Percentiles rank a stretch among this genome's conserved stretches.
Conservation (phyloP, 2,329 filamentous ascomycete genomes). For the Lasiodiplodia theobromae region DNA sequence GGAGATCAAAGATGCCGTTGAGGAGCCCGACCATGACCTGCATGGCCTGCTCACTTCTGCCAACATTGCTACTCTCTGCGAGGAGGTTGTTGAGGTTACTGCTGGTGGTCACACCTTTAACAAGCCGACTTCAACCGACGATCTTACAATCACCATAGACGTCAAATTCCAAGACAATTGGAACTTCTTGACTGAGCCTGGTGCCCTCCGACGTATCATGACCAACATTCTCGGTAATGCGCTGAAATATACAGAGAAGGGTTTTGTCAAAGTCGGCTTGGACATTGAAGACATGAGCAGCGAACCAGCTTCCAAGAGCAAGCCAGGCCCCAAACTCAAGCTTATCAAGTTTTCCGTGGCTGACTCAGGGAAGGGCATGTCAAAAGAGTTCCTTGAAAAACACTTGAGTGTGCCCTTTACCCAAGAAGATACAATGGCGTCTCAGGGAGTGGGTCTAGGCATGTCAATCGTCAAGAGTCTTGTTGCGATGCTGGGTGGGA, state of each 20-base stretch:
- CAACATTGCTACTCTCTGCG: slow-evolving; percentile 23
- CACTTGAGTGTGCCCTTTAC: slow-evolving; percentile 49
- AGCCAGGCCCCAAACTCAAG: slow-evolving; percentile 35
- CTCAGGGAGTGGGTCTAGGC: slow-evolving; percentile 46
- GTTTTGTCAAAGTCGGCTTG: slow-evolving; percentile 47
- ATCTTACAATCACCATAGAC: slow-evolving; percentile 25
- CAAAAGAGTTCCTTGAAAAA: slow-evolving; percentile 47
- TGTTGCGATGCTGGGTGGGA: slow-evolving; percentile 46
- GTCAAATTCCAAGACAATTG: slow-evolving; percentile 22
- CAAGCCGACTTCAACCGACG: slow-evolving; percentile 15
- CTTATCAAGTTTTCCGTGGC: slow-evolving; percentile 41
- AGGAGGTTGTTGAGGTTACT: slow-evolving; percentile 26
- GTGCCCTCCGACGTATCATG: slow-evolving; percentile 40
- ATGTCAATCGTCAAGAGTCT: slow-evolving; percentile 50
- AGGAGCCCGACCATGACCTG: slow-evolving; percentile 19
- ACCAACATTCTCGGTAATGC: slow-evolving; percentile 52
- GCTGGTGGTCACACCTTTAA: slow-evolving; percentile 24
- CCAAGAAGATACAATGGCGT: slow-evolving; percentile 48
- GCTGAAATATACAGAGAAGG: slow-evolving; percentile 48
- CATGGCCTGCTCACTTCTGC: slow-evolving; percentile 16
- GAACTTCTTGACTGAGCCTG: slow-evolving; percentile 45
- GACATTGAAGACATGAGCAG: slow-evolving; percentile 37
- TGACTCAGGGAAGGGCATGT: slow-evolving; percentile 52
- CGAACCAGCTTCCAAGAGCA: background rate
- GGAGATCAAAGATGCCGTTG: slow-evolving; percentile 15